A percentile compares a stretch with the other conserved stretches of the same genome.
These are phyloP conservation scores for Salvia splendens DNA, from an alignment of 257 asterid genomes.

Conservation along the genomic window DNA sequence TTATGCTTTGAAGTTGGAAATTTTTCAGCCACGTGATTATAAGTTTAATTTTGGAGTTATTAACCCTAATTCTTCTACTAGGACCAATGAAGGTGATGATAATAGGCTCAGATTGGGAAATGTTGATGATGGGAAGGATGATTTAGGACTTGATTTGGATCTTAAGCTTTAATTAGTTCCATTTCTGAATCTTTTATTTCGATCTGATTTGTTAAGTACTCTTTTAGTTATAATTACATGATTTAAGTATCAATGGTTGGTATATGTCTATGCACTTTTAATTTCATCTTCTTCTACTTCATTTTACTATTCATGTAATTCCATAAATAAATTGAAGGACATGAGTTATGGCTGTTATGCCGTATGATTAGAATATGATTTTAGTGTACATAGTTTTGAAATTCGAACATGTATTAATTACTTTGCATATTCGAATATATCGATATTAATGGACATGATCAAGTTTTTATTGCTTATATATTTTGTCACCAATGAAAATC, in stretches of 20 bases:
- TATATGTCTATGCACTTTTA: not conserved
- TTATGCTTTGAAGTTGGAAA: conserved; percentile 29
- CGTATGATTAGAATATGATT: not conserved
- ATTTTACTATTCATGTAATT: too few relatives aligned
- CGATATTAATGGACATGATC: not conserved
- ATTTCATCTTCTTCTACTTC: too few relatives aligned
- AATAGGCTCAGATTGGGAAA: conserved; percentile 17
- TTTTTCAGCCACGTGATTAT: conserved; percentile 25
- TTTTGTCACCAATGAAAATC: not conserved
- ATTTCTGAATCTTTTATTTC: not conserved
- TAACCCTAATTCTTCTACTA: not conserved
- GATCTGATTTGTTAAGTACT: not conserved
- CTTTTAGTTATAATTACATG: not conserved
- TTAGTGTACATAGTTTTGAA: not conserved
- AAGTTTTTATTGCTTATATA: not conserved
- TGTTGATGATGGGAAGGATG: conserved; percentile 24
- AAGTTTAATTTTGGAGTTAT: conserved; percentile 30
- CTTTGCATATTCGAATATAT: not conserved
- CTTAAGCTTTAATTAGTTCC: conserved; percentile 41
- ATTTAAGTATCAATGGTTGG: conserved; percentile 3
- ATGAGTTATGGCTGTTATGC: too few relatives aligned
- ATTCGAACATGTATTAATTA: not conserved
- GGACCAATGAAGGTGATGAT: conserved; percentile 21
- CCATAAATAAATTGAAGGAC: too few relatives aligned
- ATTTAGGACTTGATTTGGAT: conserved; percentile 48